A percentile compares a stretch with the other conserved stretches of the same genome.
These are phyloP conservation scores for Podila epicladia DNA, from an alignment of 192 early-diverging fungal species.

Conservation along the genomic window DNA sequence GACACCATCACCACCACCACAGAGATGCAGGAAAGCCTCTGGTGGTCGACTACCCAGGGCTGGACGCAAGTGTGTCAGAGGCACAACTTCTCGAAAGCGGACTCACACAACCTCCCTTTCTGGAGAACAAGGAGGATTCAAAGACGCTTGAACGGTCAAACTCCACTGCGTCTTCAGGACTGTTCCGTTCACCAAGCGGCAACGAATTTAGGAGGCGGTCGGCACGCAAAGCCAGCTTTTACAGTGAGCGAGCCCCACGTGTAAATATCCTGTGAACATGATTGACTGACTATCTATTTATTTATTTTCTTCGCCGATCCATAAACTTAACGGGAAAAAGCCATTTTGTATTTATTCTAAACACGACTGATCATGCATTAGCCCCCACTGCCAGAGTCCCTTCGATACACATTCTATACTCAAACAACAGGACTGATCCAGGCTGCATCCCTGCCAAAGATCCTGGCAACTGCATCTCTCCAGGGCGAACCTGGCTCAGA, in stretches of 20 bases:
- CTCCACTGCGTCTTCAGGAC: conserved; percentile 18
- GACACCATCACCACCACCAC: background rate
- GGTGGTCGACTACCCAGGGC: conserved; percentile 33
- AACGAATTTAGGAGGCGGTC: conserved; percentile 29
- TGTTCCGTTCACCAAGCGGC: background rate
- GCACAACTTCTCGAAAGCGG: conserved; percentile 22
- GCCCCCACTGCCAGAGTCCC: conserved; percentile 24
- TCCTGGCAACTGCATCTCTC: conserved; percentile 39
- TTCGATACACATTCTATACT: conserved; percentile 73
- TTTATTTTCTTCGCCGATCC: background rate
- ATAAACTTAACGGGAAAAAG: background rate
- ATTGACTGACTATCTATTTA: background rate
- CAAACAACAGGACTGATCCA: conserved; percentile 64
- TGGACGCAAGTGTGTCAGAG: conserved; percentile 24
- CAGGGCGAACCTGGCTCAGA: background rate
- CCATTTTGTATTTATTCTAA: background rate
- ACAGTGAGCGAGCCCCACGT: conserved; percentile 47
- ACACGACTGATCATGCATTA: background rate
- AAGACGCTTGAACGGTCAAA: conserved; percentile 5
- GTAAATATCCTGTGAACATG: conserved; percentile 5
- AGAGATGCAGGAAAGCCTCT: conserved; percentile 6
- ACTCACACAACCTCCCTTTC: background rate
- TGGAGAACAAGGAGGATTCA: background rate
- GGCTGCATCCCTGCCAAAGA: conserved; percentile 55
- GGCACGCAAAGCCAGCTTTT: conserved; percentile 42